Base-by-base conservation (phyloP, 1,139 yeast species). In the Debaryomyces subglobosus region DNA sequence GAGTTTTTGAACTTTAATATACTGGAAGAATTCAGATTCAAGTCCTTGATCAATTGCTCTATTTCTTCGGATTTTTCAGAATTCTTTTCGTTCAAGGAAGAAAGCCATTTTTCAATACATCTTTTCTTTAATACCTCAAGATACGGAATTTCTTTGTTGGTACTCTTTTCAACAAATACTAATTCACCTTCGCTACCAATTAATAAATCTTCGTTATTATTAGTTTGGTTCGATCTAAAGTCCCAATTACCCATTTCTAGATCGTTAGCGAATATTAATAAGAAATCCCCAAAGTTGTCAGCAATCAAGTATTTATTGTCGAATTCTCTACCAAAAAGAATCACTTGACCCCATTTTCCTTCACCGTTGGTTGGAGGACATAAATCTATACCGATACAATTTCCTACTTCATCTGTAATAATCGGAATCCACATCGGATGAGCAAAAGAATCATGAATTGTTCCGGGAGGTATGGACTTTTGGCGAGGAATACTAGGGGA, bases 341-440 rank as follows among this genome's bases (percentile, higher is more conserved):
- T 89, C 23, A 89, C 89, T 65, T 91, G 96, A 13, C 97, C 98
- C 74, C 84, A 78, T 39, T 69, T 74, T 29, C 96, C 96, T 0
- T 51, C 46, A 1, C 71, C 69, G 15, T 72, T 68, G 3, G 82
- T 74, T 3, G 89, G 96, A 1, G 97, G 97, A 2, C 94, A 87
- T 52, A 92, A 74, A 67, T 92, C 98, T 12, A 92, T 77, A 43
- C 92, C 98, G 46, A 92, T 84, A 62, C 90, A 90, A 68, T 92
- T 92, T 16, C 98, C 98, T 9, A 88, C 85, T 51, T 82, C 84
- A 64, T 92, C 98, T 10, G 96, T 89, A 18, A 90, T 81, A 39
- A 92, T 67, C 2, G 98, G 98, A 47, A 92, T 85, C 98, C 98
- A 92, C 61, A 81, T 83, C 5, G 90, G 84, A 64, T 90, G 91